phyloP scores from a whole-genome alignment of 192 early-diverging fungal species.

The Coemansia sp. region DNA sequence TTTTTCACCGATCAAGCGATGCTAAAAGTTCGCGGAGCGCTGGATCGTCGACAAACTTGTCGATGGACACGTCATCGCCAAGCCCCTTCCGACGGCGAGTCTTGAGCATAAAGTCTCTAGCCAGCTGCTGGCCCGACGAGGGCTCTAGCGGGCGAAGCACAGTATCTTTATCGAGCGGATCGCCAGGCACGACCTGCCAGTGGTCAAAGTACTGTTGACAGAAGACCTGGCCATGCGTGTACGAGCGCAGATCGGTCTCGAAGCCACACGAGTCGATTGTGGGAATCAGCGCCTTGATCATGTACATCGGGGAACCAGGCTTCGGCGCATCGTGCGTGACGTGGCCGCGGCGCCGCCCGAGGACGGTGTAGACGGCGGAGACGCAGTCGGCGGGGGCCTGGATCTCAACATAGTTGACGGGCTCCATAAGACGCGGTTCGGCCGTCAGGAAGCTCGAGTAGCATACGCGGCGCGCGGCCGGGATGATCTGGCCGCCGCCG shows the following conservation, averaged over 20 bases:
- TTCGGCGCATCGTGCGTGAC: conserved; percentile 93
- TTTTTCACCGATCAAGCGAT: background rate
- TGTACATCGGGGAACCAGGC: conserved; percentile 91
- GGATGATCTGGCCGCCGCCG: conserved; percentile 95
- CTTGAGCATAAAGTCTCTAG: conserved; percentile 99
- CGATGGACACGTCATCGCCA: conserved; percentile 76
- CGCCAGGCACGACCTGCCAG: conserved; percentile 97
- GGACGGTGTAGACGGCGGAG: conserved; percentile 89
- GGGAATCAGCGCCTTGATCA: conserved; percentile 90
- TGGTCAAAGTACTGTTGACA: conserved; percentile 98
- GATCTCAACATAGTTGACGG: conserved; percentile 93
- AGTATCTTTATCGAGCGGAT: conserved; percentile 88
- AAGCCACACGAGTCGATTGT: conserved; percentile 96
- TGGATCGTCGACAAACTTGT: conserved; percentile 78
- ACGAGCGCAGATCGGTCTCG: conserved; percentile 93
- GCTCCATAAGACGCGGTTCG: conserved; percentile 95
- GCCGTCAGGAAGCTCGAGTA: conserved; percentile 96
- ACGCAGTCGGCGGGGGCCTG: conserved; percentile 97
- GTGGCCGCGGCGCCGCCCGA: conserved; percentile 92
- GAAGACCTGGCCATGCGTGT: conserved; percentile 97
- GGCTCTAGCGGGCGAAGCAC: conserved; percentile 86
- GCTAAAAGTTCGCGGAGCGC: conserved; percentile 32
- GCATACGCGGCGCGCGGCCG: conserved; percentile 92
- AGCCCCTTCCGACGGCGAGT: conserved; percentile 92
- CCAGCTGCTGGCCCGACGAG: conserved; percentile 66